Evolutionary conservation across 192 early-diverging fungal species (phyloP), one percentile per base, ranked within the genome.

Genomic region (Coemansia aciculifera): DNA sequence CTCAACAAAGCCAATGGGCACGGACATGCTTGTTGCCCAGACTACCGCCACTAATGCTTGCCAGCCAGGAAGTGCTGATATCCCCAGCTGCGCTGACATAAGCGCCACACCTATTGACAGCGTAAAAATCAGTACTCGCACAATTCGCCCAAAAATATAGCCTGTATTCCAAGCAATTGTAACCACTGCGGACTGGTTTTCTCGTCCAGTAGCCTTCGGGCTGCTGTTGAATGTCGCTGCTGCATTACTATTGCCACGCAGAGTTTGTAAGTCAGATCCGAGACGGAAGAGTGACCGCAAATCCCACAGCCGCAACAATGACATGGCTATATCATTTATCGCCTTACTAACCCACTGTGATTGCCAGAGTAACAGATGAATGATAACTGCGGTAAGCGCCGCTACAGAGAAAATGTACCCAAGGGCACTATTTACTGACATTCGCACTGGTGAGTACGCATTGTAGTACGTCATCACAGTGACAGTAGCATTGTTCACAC

Each of bases 1-100:
- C 46, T 81, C 79, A 38, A 81, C 74, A 36, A 81, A 81, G 27
- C 79, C 79, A 8, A 69, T 70, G 13, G 79, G 79, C n/a, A 81
- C 46, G 12, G 68, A 71, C 74, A 73, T 73, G 0, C 64, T 7
- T 9, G 65, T 65, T 3, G 79, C 59, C 79, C 79, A 81, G 2
- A 66, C 66, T 12, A 75, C 57, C 10, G 79, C 79, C 39, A 81
- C 37, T 6, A 77, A 46, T 11, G 66, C 48, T 66, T 81, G 79
- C 79, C 79, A 81, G 2, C 79, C 79, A 3, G 74, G 74, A 42
- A 81, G 62, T 12, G 40, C 48, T n/a, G 74, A 68, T 37, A 81
- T 81, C 0, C 70, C 68, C 46, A 81, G 57, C 56, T 81, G 74
- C 37, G 79, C 44, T 3, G 79, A 77, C 36, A 77, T 36, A 17